Evolutionary conservation across 2,329 filamentous ascomycete species (phyloP), one percentile per base, ranked within the genome.

Genomic region (Monilinia vaccinii-corymbosi): DNA sequence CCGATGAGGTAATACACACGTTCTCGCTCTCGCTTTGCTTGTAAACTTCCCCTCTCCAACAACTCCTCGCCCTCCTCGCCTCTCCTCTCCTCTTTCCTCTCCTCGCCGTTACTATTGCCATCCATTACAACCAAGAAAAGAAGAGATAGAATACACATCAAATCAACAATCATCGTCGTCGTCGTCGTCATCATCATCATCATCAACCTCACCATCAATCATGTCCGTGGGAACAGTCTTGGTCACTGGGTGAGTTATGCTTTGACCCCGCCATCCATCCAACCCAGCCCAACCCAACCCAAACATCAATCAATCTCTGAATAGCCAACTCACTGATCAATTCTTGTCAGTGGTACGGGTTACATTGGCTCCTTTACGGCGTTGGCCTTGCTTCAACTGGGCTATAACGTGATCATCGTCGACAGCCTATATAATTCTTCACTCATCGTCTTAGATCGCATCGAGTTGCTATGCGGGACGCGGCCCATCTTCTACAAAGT

Each of bases 301-400:
- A n/a, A 38, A 16, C 34, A 42, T 16, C 50, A 16, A 31, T 18
- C 36, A 52, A 52, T 32, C 23, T 4, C 0, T 42, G 18, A 42
- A 40, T 11, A 8, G n/a, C 25, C 46, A 57, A 62, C 61, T 69
- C 65, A 55, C 64, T 65, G 9, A 53, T 11, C 14, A 38, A 60
- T 69, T 67, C 67, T 68, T 62, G 66, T 51, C 45, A 62, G 94
- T 82, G 94, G 94, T 72, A 96, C 92, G 66, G 94, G 94, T 79
- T 99, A 99, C 81, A 99, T 99, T 76, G 94, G 94, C 74, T 97
- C 93, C 55, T 97, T 97, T 81, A 99, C 94, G 63, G 81, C 89
- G 60, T 86, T 99, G 56, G 87, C 91, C 58, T 89, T 99, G 31
- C 89, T 99, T 68, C 82, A 97, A 73, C 89, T 94, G 72, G 92